Base-by-base conservation (phyloP, 345 rosid genomes). In the Populus alba region DNA sequence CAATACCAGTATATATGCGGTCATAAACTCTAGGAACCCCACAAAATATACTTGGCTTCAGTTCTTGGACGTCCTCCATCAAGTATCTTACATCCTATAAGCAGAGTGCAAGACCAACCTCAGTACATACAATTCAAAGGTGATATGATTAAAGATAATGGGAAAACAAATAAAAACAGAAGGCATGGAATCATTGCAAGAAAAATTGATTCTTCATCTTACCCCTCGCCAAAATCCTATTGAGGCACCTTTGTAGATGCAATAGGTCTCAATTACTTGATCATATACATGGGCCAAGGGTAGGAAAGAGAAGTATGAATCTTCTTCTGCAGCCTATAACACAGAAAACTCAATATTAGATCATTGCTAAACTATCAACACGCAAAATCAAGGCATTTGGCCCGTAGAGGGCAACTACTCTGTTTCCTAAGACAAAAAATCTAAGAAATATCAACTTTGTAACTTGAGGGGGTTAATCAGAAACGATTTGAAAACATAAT, bases 221-320 rank as follows among this genome's bases (percentile, higher is more conserved):
- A 94, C 97, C 76, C 97, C 97, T 80, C 75, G 88, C 98, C 99
- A 96, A 69, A 90, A 96, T 80, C 99, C 98, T 72, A 96, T 88
- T 3, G 95, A 88, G 33, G 97, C 90, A 70, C 97, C 95, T 80
- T 80, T 83, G 77, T 90, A 86, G 76, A 94, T 83, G 88, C 94
- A 96, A 75, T 89, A 94, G 35, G 87, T 88, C 83, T 90, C 97
- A 82, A 96, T 85, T 59, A 88, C 85, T 87, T 92, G 97, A 87
- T 92, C 99, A 70, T 94, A 96, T 25, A 91, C 82, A 82, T 92
- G 98, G 53, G 99, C 99, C 86, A 94, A 82, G 68, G 97, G 98
- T 45, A 96, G 94, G 91, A 92, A 94, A 13, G 98, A 96, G 86
- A 96, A 94, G 84, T 89, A 92, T 55, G 91, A 82, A 81, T 96